Base-by-base conservation (phyloP, 2,329 filamentous ascomycete genomes). In the Trichophyton simii region DNA sequence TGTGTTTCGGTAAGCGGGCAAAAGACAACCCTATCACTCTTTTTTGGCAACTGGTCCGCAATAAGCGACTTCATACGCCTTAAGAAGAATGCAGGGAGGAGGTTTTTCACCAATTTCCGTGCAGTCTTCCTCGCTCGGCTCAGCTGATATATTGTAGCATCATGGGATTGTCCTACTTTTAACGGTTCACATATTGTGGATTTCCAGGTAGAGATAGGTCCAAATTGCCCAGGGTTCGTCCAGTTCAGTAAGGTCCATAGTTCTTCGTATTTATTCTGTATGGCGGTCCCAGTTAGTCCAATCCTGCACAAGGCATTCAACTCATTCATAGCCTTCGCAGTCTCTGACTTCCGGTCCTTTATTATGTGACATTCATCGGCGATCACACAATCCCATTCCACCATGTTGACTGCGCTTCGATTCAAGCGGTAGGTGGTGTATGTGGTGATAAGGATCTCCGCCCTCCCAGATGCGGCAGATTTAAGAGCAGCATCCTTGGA, bases 261-360 rank as follows among this genome's bases (percentile, higher is more conserved):
- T 72, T 99, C 94, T 70, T 96, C 90, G 71, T 99, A 99, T 66
- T 89, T 94, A 73, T 99, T 99, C 71, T 99, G 94, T 52, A 99
- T 96, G 0, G 92, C 92, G 0, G 94, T 99, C 1, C 94, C 94
- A 0, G 91, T 97, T 7, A 99, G 79, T 0, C 94, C 94, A 63
- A 99, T 91, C 38, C 94, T 84, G 70, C 94, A 97, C 1, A 97
- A 81, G 0, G 91, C 85, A 67, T 99, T 99, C 67, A 97, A 79
- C 64, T 91, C 84, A 67, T 90, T 88, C 87, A 99, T 92, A 0
- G 91, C 86, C 68, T 88, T 84, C 0, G 92, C 94, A 6, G 87
- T 88, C 64, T 87, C 87, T 0, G 91, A 87, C 50, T 77, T 80
- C 57, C 82, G 80, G 66, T 92, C 90, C 75, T 97, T 99, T 70